Percentiles rank a stretch among this genome's conserved stretches.
phyloP scores from a whole-genome alignment of 2,329 filamentous ascomycete genomes.

The Coniochaeta sp. region DNA sequence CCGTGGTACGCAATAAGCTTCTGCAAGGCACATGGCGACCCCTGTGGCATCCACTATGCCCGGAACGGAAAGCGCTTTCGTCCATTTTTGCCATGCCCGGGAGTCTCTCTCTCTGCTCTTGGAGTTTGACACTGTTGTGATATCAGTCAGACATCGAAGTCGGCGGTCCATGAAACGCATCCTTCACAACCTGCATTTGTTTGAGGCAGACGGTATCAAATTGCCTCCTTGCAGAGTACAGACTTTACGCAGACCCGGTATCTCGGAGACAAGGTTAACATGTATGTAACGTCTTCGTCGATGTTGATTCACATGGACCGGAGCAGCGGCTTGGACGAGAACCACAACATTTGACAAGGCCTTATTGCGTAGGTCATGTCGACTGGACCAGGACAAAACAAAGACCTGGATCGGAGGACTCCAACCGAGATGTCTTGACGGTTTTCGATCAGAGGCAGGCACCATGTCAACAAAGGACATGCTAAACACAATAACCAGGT shows the following conservation, averaged over 20 bases:
- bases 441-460: too few species aligned
- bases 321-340: too few species aligned
- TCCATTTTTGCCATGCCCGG: background rate
- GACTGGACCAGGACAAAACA: too few species aligned
- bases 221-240: background rate
- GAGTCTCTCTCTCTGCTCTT: too few species aligned
- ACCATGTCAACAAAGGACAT: background rate
- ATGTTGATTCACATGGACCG: too few species aligned
- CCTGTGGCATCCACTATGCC: background rate
- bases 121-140: background rate
- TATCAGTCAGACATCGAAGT: background rate
- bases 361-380: background rate
- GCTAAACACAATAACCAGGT: too few species aligned
- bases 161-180: background rate
- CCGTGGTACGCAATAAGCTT: background rate
- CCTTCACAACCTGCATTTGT: background rate
- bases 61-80: background rate
- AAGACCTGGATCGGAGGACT: too few species aligned
- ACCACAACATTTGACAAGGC: too few species aligned
- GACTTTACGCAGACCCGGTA: background rate
- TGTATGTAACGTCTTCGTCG: too few species aligned
- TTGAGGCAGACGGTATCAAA: background rate
- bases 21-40: background rate
- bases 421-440: too few species aligned
- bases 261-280: too few species aligned